Base-by-base conservation (phyloP, 345 rosid species). In the Eutrema heterophyllum region DNA sequence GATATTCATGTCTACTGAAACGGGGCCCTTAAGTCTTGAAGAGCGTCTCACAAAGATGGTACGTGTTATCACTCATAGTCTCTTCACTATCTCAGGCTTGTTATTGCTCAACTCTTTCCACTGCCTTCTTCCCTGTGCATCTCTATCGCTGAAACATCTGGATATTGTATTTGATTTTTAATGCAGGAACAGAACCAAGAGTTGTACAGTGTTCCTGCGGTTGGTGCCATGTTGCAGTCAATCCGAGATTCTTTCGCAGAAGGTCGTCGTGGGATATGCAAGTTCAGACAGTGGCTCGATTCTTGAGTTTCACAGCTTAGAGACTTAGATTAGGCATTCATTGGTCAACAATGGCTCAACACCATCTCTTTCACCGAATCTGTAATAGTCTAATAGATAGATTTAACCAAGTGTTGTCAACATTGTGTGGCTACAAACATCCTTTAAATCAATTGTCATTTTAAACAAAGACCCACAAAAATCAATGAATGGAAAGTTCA, bases 191-290 rank as follows among this genome's bases (percentile, higher is more conserved):
- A 77, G 5, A 78, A 83, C 77, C 78, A 78, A 74, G 83, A 82
- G 56, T 60, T 89, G 83, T 68, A 85, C 52, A 61, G 70, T 45
- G 67, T 81, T 64, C 80, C 95, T 70, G 80, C 79, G 39, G 92
- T 95, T 30, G 32, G 41, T 29, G 82, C 86, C 45, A 85, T 92
- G 97, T 64, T 92, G 66, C 92, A 76, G 73, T 95, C 97, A 57
- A 82, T 92, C 59, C 89, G 88, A 48, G 89, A 81, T 81, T 90
- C 96, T 56, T 88, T 85, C 64, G 54, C 83, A 24, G 88, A 80
- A 85, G 83, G 80, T 78, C 96, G 93, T 3, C 91, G 96, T 53
- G 97, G 97, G 64, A 85, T 90, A 75, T 90, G 97, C 89, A 95
- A 85, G 80, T 86, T 82, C 74, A 87, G 96, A 66, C 85, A 84